Evolutionary conservation across 179 eudicot species (phyloP).

Genomic region (Dionaea muscipula): DNA sequence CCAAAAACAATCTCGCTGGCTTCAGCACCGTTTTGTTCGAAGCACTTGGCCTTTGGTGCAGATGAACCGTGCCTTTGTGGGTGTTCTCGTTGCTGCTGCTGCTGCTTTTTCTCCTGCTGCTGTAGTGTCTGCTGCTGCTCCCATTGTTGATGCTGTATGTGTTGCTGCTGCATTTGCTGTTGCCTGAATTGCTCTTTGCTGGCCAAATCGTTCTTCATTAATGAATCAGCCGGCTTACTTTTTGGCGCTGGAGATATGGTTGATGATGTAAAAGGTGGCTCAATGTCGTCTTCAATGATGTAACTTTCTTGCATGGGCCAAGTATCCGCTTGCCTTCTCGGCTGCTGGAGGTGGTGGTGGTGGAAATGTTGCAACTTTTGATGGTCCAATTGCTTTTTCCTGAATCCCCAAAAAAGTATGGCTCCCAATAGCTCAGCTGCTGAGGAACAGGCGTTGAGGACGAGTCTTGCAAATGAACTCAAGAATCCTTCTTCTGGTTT

Average conservation of each 20-base stretch:
- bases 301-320: slow-evolving; percentile 24
- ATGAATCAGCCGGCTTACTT: too few relatives aligned
- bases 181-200: too few relatives aligned
- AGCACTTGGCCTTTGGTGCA: slow-evolving; percentile 7
- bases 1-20: slow-evolving; percentile 32
- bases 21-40: slow-evolving; percentile 24
- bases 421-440: slow-evolving; percentile 25
- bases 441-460: slow-evolving; percentile 23
- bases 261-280: slow-evolving; percentile 12
- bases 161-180: too few relatives aligned
- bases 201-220: too few relatives aligned
- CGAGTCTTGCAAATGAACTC: slow-evolving; percentile 24
- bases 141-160: too few relatives aligned
- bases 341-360: slow-evolving; percentile 19
- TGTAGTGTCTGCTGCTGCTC: too few relatives aligned
- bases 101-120: slow-evolving; percentile 1
- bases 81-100: slow-evolving; percentile 11
- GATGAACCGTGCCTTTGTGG: slow-evolving; percentile 8
- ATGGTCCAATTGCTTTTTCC: slow-evolving; percentile 19
- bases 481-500: slow-evolving; percentile 26
- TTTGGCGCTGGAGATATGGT: too few relatives aligned
- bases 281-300: slow-evolving; percentile 20
- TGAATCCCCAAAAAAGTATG: slow-evolving; percentile 18
- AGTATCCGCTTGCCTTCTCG: slow-evolving; percentile 15
- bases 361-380: slow-evolving; percentile 15